phyloP scores from a whole-genome alignment of 495 filamentous ascomycete species.

The Daldinia loculata region DNA sequence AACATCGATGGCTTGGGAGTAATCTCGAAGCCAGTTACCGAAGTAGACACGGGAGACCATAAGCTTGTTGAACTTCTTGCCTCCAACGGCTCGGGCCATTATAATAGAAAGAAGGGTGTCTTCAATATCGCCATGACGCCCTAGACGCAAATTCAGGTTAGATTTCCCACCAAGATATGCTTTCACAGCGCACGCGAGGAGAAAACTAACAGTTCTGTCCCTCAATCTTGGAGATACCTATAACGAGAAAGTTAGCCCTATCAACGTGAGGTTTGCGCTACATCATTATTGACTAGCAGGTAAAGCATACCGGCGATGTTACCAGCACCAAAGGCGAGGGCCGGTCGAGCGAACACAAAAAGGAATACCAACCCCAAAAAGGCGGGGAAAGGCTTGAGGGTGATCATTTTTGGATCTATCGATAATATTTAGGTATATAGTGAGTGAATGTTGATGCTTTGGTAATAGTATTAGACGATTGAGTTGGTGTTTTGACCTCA shows the following conservation, averaged over 20 bases:
- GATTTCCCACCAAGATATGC: not conserved
- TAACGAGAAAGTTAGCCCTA: slow-evolving; percentile 48
- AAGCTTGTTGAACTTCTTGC: slow-evolving; percentile 87
- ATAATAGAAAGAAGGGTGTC: slow-evolving; percentile 79
- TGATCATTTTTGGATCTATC: slow-evolving; percentile 48
- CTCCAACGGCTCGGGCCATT: slow-evolving; percentile 78
- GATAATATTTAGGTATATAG: slow-evolving; percentile 5
- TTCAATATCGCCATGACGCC: slow-evolving; percentile 97
- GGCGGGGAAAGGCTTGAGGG: slow-evolving; percentile 52
- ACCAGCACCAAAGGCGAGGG: slow-evolving; percentile 85
- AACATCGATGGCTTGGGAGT: slow-evolving; percentile 83
- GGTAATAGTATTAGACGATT: slow-evolving; percentile 4
- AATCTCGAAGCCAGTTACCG: slow-evolving; percentile 91
- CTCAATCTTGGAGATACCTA: slow-evolving; percentile 74
- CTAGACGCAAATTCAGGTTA: slow-evolving; percentile 43
- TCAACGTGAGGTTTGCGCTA: not conserved
- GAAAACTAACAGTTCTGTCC: slow-evolving; percentile 73
- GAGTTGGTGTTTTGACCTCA: slow-evolving; percentile 10
- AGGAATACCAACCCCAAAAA: slow-evolving; percentile 56
- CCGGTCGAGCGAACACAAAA: slow-evolving; percentile 63
- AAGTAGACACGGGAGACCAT: slow-evolving; percentile 87
- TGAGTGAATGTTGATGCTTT: slow-evolving; percentile 19
- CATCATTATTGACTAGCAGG: not conserved
- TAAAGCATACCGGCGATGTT: slow-evolving; percentile 69
- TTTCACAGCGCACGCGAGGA: not conserved